These are phyloP conservation scores for Symbiodinium natans DNA, from an alignment of 73 alveolate species.

Conservation along the genomic window DNA sequence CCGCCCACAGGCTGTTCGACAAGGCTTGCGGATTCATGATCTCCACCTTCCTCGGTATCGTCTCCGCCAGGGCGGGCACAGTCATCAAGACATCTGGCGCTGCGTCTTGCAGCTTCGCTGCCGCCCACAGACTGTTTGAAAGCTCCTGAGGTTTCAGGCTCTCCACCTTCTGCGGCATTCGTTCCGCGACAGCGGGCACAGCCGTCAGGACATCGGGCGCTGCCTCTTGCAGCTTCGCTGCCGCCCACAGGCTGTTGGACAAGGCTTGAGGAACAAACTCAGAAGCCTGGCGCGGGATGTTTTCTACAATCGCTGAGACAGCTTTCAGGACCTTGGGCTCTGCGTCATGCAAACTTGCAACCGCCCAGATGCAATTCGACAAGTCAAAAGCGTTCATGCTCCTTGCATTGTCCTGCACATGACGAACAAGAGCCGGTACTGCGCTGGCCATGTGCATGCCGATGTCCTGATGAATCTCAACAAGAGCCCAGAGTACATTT, in stretches of 20 bases:
- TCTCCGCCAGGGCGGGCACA: background rate
- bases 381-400: background rate
- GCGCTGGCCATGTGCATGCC: background rate
- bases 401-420: background rate
- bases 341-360: background rate
- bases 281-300: background rate
- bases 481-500: background rate
- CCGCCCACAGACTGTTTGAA: background rate
- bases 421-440: background rate
- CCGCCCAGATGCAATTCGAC: background rate
- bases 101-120: background rate
- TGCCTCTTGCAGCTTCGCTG: background rate
- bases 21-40: background rate
- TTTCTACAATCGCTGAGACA: background rate
- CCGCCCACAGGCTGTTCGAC: constrained; percentile 40
- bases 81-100: background rate
- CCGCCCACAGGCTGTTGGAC: constrained; percentile 44
- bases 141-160: constrained; percentile 4
- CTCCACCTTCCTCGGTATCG: background rate
- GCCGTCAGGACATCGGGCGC: background rate
- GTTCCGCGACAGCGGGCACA: constrained; percentile 2
- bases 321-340: background rate
- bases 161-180: background rate
- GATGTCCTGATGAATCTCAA: background rate
- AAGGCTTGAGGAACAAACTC: background rate